Base-by-base conservation (phyloP, 805 yeast species). In the Wickerhamomyces rabaulensis region DNA sequence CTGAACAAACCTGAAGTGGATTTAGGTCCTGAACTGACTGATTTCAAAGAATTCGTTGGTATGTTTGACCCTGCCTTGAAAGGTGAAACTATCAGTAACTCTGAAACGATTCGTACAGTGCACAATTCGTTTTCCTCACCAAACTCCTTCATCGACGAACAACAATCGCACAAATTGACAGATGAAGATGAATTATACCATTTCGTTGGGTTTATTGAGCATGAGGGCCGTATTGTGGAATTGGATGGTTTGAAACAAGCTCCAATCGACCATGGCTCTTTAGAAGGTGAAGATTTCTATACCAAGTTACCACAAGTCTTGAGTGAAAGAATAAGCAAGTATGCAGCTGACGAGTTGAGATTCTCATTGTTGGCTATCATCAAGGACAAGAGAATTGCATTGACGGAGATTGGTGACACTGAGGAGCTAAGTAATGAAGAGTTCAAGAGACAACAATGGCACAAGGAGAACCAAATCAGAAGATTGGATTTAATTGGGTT, bases 121-220 rank as follows among this genome's bases (percentile, higher is more conserved):
- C 88, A 82, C 60, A 82, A 82, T 60, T 78, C 84, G 19, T 82
- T 82, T 61, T 67, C 80, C 3, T 59, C 78, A 1, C 86, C 87
- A 9, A 62, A 67, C 31, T 68, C 78, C 29, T 72, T 79, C 42
- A 67, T 71, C 7, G 77, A 74, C 54, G 82, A 75, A 25, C 47
- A 51, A 9, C 50, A 54, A 27, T 40, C 47, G 1, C 55, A 54
- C 9, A 47, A 49, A 4, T 43, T 44, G 1, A 70, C 65, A 26
- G 73, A 74, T 31, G 62, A 73, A 47, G 81, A 78, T 49, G 83
- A 79, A 2, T 51, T 79, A 9, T 82, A 71, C 61, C 88, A 82
- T 55, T 82, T 80, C 52, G 68, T 82, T 38, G 82, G 85, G 1
- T 82, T 76, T 57, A 61, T 78, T 2, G 64, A 60, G 35, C 40